Evolutionary conservation across 2,329 filamentous ascomycete species (phyloP).

Genomic region (Fusarium vanettenii): DNA sequence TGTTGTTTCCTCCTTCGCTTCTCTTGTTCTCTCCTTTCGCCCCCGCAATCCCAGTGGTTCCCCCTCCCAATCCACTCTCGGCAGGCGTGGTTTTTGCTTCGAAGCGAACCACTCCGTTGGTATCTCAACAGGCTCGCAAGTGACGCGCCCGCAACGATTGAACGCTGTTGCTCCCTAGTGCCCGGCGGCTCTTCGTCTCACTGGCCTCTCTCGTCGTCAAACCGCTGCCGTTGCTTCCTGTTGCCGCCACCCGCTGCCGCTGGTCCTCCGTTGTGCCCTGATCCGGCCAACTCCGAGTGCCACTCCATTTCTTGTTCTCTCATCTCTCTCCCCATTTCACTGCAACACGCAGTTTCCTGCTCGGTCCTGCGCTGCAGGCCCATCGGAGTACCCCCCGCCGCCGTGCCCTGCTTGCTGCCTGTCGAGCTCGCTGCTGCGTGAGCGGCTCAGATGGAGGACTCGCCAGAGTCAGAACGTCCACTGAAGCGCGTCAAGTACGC

Average conservation of each 20-base stretch:
- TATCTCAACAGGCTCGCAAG: slow-evolving; percentile 40
- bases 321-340: slow-evolving; percentile 29
- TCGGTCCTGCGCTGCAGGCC: slow-evolving; percentile 20
- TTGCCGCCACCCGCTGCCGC: slow-evolving; percentile 25
- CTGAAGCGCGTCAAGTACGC: slow-evolving; percentile 45
- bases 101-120: slow-evolving; percentile 46
- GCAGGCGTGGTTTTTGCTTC: slow-evolving; percentile 41
- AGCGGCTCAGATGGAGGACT: slow-evolving; percentile 41
- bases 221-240: slow-evolving; percentile 26
- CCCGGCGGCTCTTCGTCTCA: slow-evolving; percentile 27
- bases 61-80: slow-evolving; percentile 42
- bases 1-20: slow-evolving; percentile 42
- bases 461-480: slow-evolving; percentile 41
- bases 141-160: slow-evolving; percentile 35
- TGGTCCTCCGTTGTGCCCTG: slow-evolving; percentile 26
- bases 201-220: slow-evolving; percentile 23
- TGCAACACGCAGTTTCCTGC: slow-evolving; percentile 24
- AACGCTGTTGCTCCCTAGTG: slow-evolving; percentile 31
- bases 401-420: slow-evolving; percentile 17
- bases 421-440: slow-evolving; percentile 17
- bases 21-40: slow-evolving; percentile 41
- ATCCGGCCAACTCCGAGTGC: slow-evolving; percentile 40
- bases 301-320: slow-evolving; percentile 36
- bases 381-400: slow-evolving; percentile 30
- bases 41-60: slow-evolving; percentile 41